These are phyloP conservation scores for Fusarium chlamydosporum DNA, from an alignment of 2,329 filamentous ascomycete genomes.

Conservation along the genomic window DNA sequence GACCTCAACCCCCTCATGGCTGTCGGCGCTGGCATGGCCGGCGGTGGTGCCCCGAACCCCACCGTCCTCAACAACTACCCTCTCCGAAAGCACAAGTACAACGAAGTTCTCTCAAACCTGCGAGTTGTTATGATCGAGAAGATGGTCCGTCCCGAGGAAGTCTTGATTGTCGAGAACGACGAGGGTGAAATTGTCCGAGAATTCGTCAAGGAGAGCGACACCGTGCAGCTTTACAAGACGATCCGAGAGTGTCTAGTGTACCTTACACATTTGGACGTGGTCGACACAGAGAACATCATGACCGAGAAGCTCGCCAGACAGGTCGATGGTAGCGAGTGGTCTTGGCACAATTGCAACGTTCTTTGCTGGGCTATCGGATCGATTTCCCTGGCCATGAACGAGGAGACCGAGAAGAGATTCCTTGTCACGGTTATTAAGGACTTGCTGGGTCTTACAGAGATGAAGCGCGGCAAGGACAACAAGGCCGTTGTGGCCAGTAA, in stretches of 20 bases:
- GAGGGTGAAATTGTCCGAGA: conserved; percentile 99
- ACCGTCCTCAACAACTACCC: conserved; percentile 89
- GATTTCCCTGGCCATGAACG: conserved; percentile 98
- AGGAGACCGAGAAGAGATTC: conserved; percentile 98
- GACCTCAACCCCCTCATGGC: conserved; percentile 91
- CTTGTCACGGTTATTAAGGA: conserved; percentile 99
- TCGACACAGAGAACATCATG: conserved; percentile 99
- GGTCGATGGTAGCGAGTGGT: conserved; percentile 97
- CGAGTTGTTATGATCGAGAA: conserved; percentile 99
- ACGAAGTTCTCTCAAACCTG: conserved; percentile 91
- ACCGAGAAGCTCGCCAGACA: conserved; percentile 96
- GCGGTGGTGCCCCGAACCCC: conserved; percentile 88
- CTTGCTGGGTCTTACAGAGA: conserved; percentile 93
- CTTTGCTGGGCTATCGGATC: conserved; percentile 99
- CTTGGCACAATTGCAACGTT: conserved; percentile 99
- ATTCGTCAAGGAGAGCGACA: conserved; percentile 99
- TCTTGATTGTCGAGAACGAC: conserved; percentile 98
- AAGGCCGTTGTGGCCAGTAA: conserved; percentile 99
- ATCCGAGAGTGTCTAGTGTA: conserved; percentile 98
- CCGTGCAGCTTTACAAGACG: conserved; percentile 98
- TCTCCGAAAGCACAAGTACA: conserved; percentile 97
- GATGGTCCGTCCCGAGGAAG: conserved; percentile 98
- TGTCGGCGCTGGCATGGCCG: conserved; percentile 79
- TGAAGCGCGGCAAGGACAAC: conserved; percentile 99
- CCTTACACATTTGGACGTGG: conserved; percentile 95